These are phyloP conservation scores for Melastoma malabathricum DNA, from an alignment of 345 rosid genomes.

Conservation along the genomic window DNA sequence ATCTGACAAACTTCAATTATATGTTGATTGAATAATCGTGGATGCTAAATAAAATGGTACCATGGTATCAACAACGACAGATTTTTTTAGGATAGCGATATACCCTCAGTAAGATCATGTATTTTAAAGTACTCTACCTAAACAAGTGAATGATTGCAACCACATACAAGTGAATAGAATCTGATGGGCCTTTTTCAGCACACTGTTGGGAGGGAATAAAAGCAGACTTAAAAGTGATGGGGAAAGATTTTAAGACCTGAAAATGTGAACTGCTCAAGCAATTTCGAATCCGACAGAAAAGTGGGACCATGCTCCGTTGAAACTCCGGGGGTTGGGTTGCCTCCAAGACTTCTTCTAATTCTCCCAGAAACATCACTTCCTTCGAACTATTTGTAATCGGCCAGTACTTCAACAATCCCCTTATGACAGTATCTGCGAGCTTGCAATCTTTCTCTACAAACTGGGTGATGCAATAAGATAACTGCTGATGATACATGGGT, in stretches of 20 bases:
- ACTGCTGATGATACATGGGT: slow-evolving; percentile 66
- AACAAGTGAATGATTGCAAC: too few relatives aligned
- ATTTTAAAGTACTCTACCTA: too few relatives aligned
- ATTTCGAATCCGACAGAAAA: slow-evolving; percentile 52
- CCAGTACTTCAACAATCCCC: slow-evolving; percentile 76
- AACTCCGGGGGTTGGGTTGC: slow-evolving; percentile 78
- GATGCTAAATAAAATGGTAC: too few relatives aligned
- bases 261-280: slow-evolving; percentile 80
- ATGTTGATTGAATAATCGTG: too few relatives aligned
- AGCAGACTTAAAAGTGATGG: too few relatives aligned
- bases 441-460: slow-evolving; percentile 84
- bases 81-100: too few relatives aligned
- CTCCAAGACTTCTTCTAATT: slow-evolving; percentile 82
- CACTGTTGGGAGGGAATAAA: too few relatives aligned
- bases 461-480: slow-evolving; percentile 71
- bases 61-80: too few relatives aligned
- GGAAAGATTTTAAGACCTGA: slow-evolving; percentile 32
- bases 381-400: slow-evolving; percentile 80
- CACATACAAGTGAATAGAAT: too few relatives aligned
- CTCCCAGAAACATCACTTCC: slow-evolving; percentile 80
- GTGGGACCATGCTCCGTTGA: slow-evolving; percentile 78
- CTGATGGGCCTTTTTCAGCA: too few relatives aligned
- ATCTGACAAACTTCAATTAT: too few relatives aligned
- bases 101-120: too few relatives aligned
- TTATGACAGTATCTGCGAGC: slow-evolving; percentile 67